Evolutionary conservation across 179 eudicot species (phyloP).

Genomic region (Nepenthes alata): DNA sequence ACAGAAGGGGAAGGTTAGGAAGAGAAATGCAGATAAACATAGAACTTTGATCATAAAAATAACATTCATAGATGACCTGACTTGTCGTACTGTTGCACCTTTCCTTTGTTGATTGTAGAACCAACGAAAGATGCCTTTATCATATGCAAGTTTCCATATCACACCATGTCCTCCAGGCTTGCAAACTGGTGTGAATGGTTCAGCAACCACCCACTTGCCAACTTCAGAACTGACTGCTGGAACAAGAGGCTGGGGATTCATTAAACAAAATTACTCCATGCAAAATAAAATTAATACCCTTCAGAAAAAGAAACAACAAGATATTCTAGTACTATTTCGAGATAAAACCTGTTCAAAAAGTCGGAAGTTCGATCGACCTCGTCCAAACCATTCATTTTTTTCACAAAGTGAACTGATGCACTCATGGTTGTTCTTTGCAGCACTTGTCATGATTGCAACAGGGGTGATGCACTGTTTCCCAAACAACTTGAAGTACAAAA

Average conservation of each 20-base stretch:
- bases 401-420: conserved; percentile 73
- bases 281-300: conserved; percentile 2
- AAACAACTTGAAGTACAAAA: conserved; percentile 75
- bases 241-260: conserved; percentile 86
- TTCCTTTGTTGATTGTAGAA: conserved; percentile 67
- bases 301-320: conserved; percentile 4
- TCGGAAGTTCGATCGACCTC: conserved; percentile 71
- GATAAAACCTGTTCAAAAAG: conserved; percentile 81
- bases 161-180: conserved; percentile 99
- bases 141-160: conserved; percentile 93
- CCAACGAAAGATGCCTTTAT: conserved; percentile 88
- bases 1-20: conserved; percentile 1
- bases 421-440: conserved; percentile 79
- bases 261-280: conserved; percentile 14
- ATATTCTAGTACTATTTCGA: conserved; percentile 8
- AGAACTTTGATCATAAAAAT: conserved; percentile 8
- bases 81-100: conserved; percentile 97
- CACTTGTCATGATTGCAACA: conserved; percentile 79
- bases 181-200: conserved; percentile 71
- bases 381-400: conserved; percentile 78
- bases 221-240: conserved; percentile 84
- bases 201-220: conserved; percentile 77
- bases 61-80: conserved; percentile 43
- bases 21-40: not conserved
- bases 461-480: conserved; percentile 91